Base-by-base conservation (phyloP, 805 yeast genomes). In the Candida sonorensis region DNA sequence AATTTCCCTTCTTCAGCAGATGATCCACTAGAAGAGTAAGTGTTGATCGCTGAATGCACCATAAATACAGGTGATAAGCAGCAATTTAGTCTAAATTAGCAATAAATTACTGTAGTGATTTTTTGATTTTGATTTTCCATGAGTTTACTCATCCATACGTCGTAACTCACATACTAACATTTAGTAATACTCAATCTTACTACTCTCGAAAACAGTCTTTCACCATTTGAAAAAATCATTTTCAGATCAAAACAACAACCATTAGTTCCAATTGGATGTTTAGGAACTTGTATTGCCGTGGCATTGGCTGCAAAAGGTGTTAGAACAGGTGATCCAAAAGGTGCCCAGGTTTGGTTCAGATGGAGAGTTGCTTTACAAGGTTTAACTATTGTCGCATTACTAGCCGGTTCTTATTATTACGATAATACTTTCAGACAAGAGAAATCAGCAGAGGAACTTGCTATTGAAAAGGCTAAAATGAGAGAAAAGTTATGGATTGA, bases 331-430 rank as follows among this genome's bases (percentile, higher is more conserved):
- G 76, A 85, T 45, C 71, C 77, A 40, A 62, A 66, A 27, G 75
- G 75, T 34, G 94, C 96, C 0, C 95, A 88, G 59, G 71, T 72
- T 30, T 87, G 84, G 75, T 88, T 85, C 66, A 70, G 90, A 46
- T 84, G 86, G 75, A 80, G 97, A 66, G 90, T 88, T 28, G 92
- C 74, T 0, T 68, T 86, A 46, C 97, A 88, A 59, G 85, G 82
- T 4, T 72, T 81, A 36, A 88, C 97, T 0, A 62, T 88, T 26
- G 77, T 77, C 11, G 95, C 95, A 0, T 64, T 88, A 31, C 79
- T 87, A 5, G 77, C 75, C 10, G 97, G 96, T 26, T 87, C 94
- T 4, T 66, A 67, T 44, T 64, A 70, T 37, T 84, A 72, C 55
- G 87, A 84, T 39, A 50, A 60, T 21, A 72, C 72, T 18, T 55